Evolutionary conservation across 192 early-diverging fungal genomes (phyloP).

Genomic region (Mortierella hygrophila): DNA sequence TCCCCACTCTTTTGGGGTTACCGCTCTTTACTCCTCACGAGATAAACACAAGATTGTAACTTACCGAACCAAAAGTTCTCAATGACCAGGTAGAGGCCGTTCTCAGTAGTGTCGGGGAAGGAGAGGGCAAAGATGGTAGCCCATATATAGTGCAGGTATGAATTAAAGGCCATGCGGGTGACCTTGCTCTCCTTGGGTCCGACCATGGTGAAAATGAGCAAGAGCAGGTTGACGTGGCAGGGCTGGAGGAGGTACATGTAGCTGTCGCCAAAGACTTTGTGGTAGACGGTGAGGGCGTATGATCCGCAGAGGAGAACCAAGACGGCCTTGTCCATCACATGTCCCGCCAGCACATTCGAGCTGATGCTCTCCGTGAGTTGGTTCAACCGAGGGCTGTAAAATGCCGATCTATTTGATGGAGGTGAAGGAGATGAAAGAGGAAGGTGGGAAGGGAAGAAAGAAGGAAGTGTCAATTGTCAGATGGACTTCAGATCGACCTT

Average conservation of each 20-base stretch:
- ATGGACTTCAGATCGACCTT: not conserved
- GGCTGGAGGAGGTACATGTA: constrained; percentile 67
- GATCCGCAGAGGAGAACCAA: constrained; percentile 57
- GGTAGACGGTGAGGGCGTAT: constrained; percentile 59
- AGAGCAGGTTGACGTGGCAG: constrained; percentile 64
- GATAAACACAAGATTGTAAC: not conserved
- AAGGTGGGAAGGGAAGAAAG: not conserved
- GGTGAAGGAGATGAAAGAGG: not conserved
- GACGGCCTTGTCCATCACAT: constrained; percentile 56
- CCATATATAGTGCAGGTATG: constrained; percentile 69
- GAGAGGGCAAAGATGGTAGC: constrained; percentile 62
- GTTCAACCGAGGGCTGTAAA: constrained; percentile 50
- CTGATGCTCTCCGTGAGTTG: constrained; percentile 47
- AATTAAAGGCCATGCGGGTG: constrained; percentile 60
- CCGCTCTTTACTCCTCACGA: not conserved
- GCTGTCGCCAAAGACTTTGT: constrained; percentile 63
- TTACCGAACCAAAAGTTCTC: constrained; percentile 68
- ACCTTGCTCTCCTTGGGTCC: constrained; percentile 54
- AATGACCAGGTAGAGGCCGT: constrained; percentile 60
- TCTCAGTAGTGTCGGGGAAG: constrained; percentile 64
- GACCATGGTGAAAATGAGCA: constrained; percentile 61
- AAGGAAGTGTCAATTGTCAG: not conserved
- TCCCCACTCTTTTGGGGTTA: not conserved
- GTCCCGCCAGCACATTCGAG: constrained; percentile 37
- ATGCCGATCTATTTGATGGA: constrained; percentile 31